Percentiles rank a stretch among this genome's conserved stretches.
Evolutionary conservation across 164 flowering plant genomes (phyloP).

Genomic region (Magnolia kwangsiensis): DNA sequence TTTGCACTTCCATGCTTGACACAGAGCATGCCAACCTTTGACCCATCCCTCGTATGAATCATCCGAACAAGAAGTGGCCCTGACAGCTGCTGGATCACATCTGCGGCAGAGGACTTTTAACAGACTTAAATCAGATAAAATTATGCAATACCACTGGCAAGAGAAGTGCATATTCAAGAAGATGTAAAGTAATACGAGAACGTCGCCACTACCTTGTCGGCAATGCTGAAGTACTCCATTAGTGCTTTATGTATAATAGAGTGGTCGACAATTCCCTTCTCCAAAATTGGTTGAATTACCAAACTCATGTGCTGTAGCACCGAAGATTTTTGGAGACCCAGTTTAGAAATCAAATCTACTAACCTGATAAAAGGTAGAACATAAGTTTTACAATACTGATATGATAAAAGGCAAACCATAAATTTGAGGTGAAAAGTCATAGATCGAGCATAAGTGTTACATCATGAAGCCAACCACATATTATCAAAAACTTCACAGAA

Average conservation of each 20-base stretch:
- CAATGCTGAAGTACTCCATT: slow-evolving; percentile 74
- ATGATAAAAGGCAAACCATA: slow-evolving; percentile 32
- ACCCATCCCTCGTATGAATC: slow-evolving; percentile 84
- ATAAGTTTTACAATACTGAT: slow-evolving; percentile 26
- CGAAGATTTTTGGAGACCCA: slow-evolving; percentile 64
- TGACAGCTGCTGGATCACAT: slow-evolving; percentile 70
- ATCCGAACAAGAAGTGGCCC: slow-evolving; percentile 78
- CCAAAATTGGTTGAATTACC: slow-evolving; percentile 77
- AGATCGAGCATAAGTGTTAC: neutral
- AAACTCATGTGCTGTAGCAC: slow-evolving; percentile 71
- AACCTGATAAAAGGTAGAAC: slow-evolving; percentile 46
- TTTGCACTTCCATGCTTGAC: slow-evolving; percentile 88
- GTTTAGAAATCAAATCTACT: slow-evolving; percentile 68
- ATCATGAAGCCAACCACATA: neutral
- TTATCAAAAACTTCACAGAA: too few relatives aligned
- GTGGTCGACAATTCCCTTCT: slow-evolving; percentile 94
- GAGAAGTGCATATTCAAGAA: slow-evolving; percentile 4
- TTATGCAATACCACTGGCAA: neutral
- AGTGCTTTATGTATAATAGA: slow-evolving; percentile 75
- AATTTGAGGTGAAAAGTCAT: neutral
- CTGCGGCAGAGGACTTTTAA: slow-evolving; percentile 68
- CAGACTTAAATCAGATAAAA: slow-evolving; percentile 29
- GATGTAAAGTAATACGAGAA: neutral
- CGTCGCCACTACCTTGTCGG: slow-evolving; percentile 55
- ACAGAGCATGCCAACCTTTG: slow-evolving; percentile 76